Base-by-base conservation (phyloP, 352 stramenopile genomes). In the Phytophthora vignae region DNA sequence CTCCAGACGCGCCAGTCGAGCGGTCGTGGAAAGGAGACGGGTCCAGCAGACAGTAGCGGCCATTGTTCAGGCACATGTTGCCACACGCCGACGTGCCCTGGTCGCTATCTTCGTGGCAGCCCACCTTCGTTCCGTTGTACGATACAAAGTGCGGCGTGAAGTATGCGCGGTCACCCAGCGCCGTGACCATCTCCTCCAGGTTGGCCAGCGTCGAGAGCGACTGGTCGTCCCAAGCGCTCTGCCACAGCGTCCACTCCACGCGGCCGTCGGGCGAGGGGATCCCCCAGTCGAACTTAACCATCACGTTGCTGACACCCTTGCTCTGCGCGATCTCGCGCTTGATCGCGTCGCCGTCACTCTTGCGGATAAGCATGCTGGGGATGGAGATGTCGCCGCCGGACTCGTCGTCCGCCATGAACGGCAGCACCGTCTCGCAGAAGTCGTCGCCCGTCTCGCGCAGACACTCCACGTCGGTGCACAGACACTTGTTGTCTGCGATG, bases 191-290 rank as follows among this genome's bases (percentile, higher is more conserved):
- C 19, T 86, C 78, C 66, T 94, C 91, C 22, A 97, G 81, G 19
- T 96, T 81, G 67, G 90, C 88, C 61, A 99, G 64, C 49, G 86
- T 94, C 49, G 64, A 71, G 61, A 85, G 75, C 33, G 76, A 91
- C 84, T 97, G 78, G 69, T 95, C 77, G 71, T 99, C 97, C 72
- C 93, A 97, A 12, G 97, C 93, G 59, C 87, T 98, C 27, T 98
- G 97, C 96, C 96, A 99, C 57, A 99, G 78, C 52, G 97, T 98
- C 89, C 97, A 99, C 82, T 99, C 97, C 19, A 99, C 97, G 19
- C 96, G 91, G 48, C 96, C 95, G 76, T 99, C 96, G 1, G 96
- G 94, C 19, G 85, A 94, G 2, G 97, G 97, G 33, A 99, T 90
- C 12, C 83, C 85, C 95, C 96, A 99, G 83, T 98, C 88, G 61